Base-by-base conservation (phyloP, 495 filamentous ascomycete genomes). In the Lepraria neglecta region DNA sequence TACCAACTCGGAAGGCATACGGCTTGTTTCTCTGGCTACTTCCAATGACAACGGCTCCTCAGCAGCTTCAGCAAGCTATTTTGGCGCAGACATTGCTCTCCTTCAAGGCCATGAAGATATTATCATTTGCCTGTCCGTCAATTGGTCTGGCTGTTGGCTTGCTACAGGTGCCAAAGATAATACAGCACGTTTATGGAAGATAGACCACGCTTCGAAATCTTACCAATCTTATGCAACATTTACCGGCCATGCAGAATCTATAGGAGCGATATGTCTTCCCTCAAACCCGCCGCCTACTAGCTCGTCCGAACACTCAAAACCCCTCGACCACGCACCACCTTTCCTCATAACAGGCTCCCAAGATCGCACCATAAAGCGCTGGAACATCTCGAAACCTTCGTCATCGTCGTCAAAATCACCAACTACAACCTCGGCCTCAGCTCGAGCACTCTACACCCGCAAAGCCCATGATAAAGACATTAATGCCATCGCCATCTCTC, bases 381-480 rank as follows among this genome's bases (percentile, higher is more conserved):
- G 94, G 85, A 86, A 91, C 58, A 82, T 89, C 51, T 81, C 76
- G 51, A 79, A 73, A 59, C 74, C 67, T 64, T 73, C 69, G 48
- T 74, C 66, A 31, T 68, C 74, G 15, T 73, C 72, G 48, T 67
- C 70, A 12, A 72, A 77, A 67, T 66, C 74, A 50, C 76, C 77
- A 60, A 66, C 69, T 19, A 66, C 73, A 11, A 57, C n/a, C 35
- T 40, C 7, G 10, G 19, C 19, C 1, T 33, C 35, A 44, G 63
- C 73, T 30, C 80, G 82, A 67, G 85, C 90, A 7, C 67, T 81
- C 17, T 95, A 90, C 66, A 96, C 92, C 6, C 82, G 92, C 40
- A 89, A 96, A 73, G 95, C 94, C 3, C 94, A 99, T 72, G 94
- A 99, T 61, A 99, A 97, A 67, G 94, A 99, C 65, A 99, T 99